Conservation (phyloP, 345 rosid genomes). For the Camelina neglecta region DNA sequence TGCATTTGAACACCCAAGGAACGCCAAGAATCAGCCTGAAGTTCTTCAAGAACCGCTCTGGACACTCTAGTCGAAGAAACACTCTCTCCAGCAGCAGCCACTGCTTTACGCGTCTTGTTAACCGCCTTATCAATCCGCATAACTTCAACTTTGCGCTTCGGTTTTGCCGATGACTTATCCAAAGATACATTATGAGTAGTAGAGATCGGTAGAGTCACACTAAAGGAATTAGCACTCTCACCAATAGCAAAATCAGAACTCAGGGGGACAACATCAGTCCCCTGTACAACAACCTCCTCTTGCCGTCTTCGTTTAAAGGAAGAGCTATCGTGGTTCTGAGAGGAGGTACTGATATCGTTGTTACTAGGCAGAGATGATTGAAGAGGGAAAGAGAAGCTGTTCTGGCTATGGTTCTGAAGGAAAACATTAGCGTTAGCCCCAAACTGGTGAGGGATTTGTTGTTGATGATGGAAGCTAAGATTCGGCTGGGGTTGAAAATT, state of each 20-base stretch:
- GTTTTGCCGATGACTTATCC: conserved; percentile 36
- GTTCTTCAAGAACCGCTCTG: conserved; percentile 47
- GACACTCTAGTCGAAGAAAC: conserved; percentile 73
- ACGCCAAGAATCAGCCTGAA: conserved; percentile 74
- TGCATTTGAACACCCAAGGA: conserved; percentile 74
- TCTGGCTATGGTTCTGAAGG: conserved; percentile 39
- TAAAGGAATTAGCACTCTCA: conserved; percentile 57
- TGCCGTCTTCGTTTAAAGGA: conserved; percentile 33
- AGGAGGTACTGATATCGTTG: conserved; percentile 11
- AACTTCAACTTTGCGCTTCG: conserved; percentile 35
- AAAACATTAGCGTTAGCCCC: conserved; percentile 32
- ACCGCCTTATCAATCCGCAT: conserved; percentile 54
- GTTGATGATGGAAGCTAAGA: conserved; percentile 43
- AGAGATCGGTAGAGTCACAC: conserved; percentile 45
- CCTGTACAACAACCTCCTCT: conserved; percentile 34
- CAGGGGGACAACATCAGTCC: conserved; percentile 53
- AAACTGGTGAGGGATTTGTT: conserved; percentile 46
- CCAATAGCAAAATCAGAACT: conserved; percentile 41
- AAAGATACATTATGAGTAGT: background rate
- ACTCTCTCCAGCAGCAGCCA: conserved; percentile 57
- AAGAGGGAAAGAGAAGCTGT: conserved; percentile 32
- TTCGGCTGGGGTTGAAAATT: conserved; percentile 38
- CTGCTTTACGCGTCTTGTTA: conserved; percentile 48
- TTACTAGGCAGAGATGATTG: conserved; percentile 17
- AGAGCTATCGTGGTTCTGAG: conserved; percentile 38